A percentile compares a stretch with the other conserved stretches of the same genome.
phyloP scores from a whole-genome alignment of 305 asterid species.

The Plantago coronopus region DNA sequence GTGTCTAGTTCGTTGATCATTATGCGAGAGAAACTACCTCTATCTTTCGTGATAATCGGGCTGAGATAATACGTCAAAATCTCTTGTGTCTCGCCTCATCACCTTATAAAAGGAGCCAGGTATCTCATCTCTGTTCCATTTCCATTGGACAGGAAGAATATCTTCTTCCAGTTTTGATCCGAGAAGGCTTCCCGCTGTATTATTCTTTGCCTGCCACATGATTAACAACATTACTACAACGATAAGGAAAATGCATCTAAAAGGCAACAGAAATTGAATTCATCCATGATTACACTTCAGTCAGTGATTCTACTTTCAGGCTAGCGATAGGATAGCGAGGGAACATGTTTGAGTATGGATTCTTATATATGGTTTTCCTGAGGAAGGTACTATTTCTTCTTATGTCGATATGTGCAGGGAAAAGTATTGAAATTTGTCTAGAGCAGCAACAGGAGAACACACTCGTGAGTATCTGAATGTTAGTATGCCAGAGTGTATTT shows the following conservation, averaged over 20 bases:
- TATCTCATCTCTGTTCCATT: slow-evolving; percentile 88
- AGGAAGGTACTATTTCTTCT: no score
- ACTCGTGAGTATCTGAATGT: no score
- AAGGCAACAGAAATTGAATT: not conserved
- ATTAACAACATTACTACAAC: not conserved
- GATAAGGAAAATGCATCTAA: slow-evolving; percentile 16
- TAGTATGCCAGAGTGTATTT: no score
- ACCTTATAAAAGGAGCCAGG: slow-evolving; percentile 82
- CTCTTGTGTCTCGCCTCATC: slow-evolving; percentile 20
- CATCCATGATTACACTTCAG: no score
- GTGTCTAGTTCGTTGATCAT: not conserved
- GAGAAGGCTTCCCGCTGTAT: slow-evolving; percentile 69
- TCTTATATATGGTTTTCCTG: no score
- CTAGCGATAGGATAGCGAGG: no score
- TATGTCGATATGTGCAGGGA: no score
- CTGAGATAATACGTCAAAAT: not conserved
- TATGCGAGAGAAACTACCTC: not conserved
- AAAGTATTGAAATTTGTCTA: no score
- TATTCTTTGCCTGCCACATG: slow-evolving; percentile 68
- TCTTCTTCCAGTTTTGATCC: slow-evolving; percentile 89
- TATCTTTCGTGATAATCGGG: not conserved
- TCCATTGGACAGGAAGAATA: slow-evolving; percentile 79
- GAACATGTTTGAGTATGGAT: no score
- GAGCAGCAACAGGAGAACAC: no score
- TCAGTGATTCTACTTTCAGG: no score